Evolutionary conservation across 768 basidiomycete genomes (phyloP).

Genomic region (Suillus subluteus): DNA sequence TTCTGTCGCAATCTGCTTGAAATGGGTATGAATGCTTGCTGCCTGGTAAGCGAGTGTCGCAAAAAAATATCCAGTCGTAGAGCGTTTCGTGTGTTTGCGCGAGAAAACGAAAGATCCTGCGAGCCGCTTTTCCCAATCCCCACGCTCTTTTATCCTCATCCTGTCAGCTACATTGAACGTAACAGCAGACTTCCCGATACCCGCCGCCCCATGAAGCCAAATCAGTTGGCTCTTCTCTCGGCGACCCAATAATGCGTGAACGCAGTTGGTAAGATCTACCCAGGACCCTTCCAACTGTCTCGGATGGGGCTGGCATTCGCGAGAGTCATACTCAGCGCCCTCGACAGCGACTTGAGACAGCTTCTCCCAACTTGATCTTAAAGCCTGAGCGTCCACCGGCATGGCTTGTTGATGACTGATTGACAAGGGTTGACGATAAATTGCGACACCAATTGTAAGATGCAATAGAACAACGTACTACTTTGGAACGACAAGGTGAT

Average conservation of each 20-base stretch:
- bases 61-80: background rate
- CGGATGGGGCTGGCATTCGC: background rate
- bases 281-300: background rate
- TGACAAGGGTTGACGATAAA: background rate
- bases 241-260: background rate
- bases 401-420: background rate
- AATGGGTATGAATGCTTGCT: too few species aligned
- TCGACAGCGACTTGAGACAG: background rate
- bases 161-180: background rate
- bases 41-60: background rate
- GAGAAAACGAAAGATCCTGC: background rate
- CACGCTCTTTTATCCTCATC: background rate
- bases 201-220: background rate
- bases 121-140: background rate
- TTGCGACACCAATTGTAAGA: background rate
- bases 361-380: background rate
- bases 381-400: too few species aligned
- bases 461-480: background rate
- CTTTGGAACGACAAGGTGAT: too few species aligned
- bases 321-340: background rate
- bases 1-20: too few species aligned
- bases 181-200: background rate
- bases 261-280: background rate
- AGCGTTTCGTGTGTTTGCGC: background rate
- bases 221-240: background rate